Conservation (phyloP, 768 basidiomycete species). For the Leucocoprinus leucothites region DNA sequence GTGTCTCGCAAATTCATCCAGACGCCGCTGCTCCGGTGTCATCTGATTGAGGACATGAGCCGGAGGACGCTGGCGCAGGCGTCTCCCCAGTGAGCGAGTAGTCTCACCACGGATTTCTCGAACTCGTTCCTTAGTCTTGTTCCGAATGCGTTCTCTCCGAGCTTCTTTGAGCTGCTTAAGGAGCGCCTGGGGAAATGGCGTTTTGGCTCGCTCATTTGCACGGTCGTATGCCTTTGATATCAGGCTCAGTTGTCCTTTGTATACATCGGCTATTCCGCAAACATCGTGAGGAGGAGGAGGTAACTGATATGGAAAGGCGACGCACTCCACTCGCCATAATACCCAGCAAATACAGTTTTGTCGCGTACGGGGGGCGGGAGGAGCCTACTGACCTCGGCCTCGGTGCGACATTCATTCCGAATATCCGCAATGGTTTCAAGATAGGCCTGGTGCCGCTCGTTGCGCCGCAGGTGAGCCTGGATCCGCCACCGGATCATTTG, state of each 20-base stretch:
- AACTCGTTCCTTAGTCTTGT: slow-evolving; percentile 60
- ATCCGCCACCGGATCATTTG: slow-evolving; percentile 61
- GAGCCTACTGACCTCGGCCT: slow-evolving; percentile 21
- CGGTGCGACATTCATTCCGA: slow-evolving; percentile 32
- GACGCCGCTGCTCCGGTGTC: slow-evolving; percentile 40
- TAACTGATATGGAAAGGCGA: slow-evolving; percentile 11
- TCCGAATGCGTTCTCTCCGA: slow-evolving; percentile 54
- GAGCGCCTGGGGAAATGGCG: slow-evolving; percentile 47
- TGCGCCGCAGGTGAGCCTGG: slow-evolving; percentile 36
- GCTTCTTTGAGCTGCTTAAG: slow-evolving; percentile 50
- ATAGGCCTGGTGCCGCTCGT: slow-evolving; percentile 30
- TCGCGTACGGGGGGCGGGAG: neutral
- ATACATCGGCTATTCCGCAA: slow-evolving; percentile 30
- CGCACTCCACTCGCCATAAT: slow-evolving; percentile 39
- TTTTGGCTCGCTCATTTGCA: slow-evolving; percentile 39
- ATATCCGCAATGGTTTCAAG: slow-evolving; percentile 29
- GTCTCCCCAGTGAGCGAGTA: slow-evolving; percentile 40
- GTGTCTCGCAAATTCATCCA: slow-evolving; percentile 50
- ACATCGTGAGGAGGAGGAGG: neutral
- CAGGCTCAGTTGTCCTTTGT: slow-evolving; percentile 25
- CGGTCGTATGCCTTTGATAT: slow-evolving; percentile 32
- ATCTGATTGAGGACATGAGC: slow-evolving; percentile 55
- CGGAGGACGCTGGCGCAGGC: slow-evolving; percentile 57
- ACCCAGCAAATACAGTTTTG: slow-evolving; percentile 19
- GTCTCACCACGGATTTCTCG: slow-evolving; percentile 68